Evolutionary conservation across 2,329 filamentous ascomycete species (phyloP).

Genomic region (Fusarium bactridioides): DNA sequence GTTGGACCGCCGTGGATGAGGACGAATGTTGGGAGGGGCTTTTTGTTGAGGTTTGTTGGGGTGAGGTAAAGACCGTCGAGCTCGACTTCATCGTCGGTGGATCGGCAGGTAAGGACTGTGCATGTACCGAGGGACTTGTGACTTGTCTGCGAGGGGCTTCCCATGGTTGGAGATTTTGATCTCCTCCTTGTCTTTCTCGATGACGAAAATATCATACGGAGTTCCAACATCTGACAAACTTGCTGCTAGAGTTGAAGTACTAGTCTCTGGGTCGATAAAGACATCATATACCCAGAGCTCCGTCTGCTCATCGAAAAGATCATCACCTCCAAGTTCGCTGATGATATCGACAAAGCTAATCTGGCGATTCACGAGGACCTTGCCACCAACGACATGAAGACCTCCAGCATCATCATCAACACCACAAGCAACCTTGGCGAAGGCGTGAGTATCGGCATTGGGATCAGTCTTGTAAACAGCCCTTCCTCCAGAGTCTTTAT

Average conservation of each 20-base stretch:
- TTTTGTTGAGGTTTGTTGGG: neutral
- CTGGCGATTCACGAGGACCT: constrained; percentile 10
- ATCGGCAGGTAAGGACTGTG: constrained; percentile 12
- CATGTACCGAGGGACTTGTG: neutral
- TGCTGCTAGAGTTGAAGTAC: neutral
- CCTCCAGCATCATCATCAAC: constrained; percentile 21
- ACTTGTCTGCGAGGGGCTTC: neutral
- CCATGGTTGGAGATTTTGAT: constrained; percentile 24
- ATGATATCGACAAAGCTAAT: neutral
- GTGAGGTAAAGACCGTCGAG: constrained; percentile 20
- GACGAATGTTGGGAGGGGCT: constrained; percentile 19
- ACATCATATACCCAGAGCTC: constrained; percentile 27
- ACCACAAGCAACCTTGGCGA: constrained; percentile 18
- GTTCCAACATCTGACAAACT: constrained; percentile 33
- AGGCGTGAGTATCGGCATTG: neutral
- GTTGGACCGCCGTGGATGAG: constrained; percentile 25
- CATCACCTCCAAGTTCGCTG: constrained; percentile 6
- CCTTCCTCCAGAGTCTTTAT: constrained; percentile 1
- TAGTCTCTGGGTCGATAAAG: neutral
- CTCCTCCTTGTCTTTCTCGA: neutral
- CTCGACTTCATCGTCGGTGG: constrained; percentile 15
- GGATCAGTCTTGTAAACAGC: constrained; percentile 24
- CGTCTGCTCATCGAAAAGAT: constrained; percentile 12
- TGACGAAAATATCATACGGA: constrained; percentile 16
- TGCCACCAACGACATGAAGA: constrained; percentile 3